Conservation (phyloP, 2,329 filamentous ascomycete species). For the Trichophyton benhamiae region DNA sequence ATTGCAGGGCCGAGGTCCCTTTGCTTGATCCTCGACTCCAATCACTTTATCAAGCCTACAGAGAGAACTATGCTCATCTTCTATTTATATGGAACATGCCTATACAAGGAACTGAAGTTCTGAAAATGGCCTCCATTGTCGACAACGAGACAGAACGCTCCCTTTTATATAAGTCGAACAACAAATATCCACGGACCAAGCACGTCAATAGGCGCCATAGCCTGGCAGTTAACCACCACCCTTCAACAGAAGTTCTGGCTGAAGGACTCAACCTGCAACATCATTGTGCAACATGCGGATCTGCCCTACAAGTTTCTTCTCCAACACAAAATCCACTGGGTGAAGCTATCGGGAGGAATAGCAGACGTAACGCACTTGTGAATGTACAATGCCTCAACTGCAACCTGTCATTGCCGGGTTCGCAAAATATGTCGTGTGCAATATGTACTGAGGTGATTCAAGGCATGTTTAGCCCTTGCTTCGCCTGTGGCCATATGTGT, state of each 20-base stretch:
- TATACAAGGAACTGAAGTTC: slow-evolving; percentile 44
- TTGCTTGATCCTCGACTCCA: slow-evolving; percentile 40
- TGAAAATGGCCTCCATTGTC: slow-evolving; percentile 38
- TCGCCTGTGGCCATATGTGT: slow-evolving; percentile 37
- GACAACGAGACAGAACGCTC: not conserved
- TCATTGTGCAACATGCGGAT: slow-evolving; percentile 32
- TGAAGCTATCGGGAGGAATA: slow-evolving; percentile 16
- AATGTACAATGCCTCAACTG: slow-evolving; percentile 26
- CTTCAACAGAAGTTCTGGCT: slow-evolving; percentile 4
- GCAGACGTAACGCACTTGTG: slow-evolving; percentile 13
- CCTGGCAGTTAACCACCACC: not conserved
- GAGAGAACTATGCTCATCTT: slow-evolving; percentile 45
- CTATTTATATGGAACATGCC: slow-evolving; percentile 48
- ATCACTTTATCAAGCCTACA: slow-evolving; percentile 41
- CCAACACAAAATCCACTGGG: slow-evolving; percentile 15
- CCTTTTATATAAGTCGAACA: not conserved
- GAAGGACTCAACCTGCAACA: slow-evolving; percentile 31
- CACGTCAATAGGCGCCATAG: not conserved
- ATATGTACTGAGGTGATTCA: slow-evolving; percentile 33
- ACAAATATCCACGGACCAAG: slow-evolving; percentile 1
- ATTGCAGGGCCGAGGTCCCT: slow-evolving; percentile 35
- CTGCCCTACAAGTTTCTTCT: slow-evolving; percentile 26
- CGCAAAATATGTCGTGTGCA: slow-evolving; percentile 30
- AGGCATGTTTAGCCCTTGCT: slow-evolving; percentile 36
- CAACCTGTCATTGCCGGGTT: slow-evolving; percentile 23